Evolutionary conservation across 2,329 filamentous ascomycete species (phyloP).

Genomic region (Clonostachys rosea): DNA sequence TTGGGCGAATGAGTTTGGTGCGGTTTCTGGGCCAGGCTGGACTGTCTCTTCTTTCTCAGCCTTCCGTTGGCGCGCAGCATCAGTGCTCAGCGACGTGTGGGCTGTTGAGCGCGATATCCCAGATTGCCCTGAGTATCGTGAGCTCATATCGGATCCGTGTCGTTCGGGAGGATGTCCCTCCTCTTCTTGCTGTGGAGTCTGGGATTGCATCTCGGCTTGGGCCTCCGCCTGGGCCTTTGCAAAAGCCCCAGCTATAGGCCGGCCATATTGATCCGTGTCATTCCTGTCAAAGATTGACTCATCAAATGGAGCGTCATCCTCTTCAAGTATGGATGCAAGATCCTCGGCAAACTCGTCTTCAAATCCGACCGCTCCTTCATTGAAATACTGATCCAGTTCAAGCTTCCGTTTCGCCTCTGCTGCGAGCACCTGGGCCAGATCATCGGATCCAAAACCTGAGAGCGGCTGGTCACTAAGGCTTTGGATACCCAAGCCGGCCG

Average conservation of each 20-base stretch:
- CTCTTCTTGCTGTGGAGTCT: constrained; percentile 30
- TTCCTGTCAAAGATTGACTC: constrained; percentile 70
- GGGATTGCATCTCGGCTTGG: neutral
- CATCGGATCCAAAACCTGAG: constrained; percentile 2
- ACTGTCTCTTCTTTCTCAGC: constrained; percentile 4
- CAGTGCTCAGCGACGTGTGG: constrained; percentile 43
- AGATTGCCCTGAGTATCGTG: constrained; percentile 37
- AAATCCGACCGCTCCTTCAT: constrained; percentile 53
- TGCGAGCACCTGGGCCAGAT: constrained; percentile 5
- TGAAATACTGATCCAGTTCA: constrained; percentile 66
- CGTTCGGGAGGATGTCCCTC: constrained; percentile 25
- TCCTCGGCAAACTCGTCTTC: constrained; percentile 40
- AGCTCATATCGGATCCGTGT: constrained; percentile 38
- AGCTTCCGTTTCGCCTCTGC: neutral
- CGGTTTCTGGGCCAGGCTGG: neutral
- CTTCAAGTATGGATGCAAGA: constrained; percentile 30
- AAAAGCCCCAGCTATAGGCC: constrained; percentile 55
- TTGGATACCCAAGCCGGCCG: constrained; percentile 7
- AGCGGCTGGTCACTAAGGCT: neutral
- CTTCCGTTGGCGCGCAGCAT: neutral
- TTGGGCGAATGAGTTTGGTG: constrained; percentile 4
- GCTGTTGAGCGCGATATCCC: constrained; percentile 40
- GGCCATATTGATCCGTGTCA: constrained; percentile 57
- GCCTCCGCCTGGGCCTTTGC: constrained; percentile 35
- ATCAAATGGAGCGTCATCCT: constrained; percentile 58